Evolutionary conservation across 2,329 filamentous ascomycete genomes (phyloP).

Genomic region (Simplicillium aogashimaense): DNA sequence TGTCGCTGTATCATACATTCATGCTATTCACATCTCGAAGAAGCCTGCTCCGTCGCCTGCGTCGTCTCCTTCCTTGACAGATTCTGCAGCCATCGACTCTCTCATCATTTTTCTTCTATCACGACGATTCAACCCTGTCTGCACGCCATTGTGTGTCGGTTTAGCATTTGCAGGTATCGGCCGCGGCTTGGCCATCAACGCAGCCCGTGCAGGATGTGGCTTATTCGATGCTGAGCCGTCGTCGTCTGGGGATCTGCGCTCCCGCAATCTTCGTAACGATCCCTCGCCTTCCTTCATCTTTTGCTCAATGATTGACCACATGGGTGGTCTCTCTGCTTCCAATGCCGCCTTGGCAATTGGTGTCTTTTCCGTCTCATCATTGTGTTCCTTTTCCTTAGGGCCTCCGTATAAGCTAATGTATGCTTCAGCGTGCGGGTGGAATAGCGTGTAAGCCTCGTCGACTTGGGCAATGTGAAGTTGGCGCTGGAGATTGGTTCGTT

Average conservation of each 20-base stretch:
- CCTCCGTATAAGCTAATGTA: conserved; percentile 57
- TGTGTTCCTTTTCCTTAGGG: conserved; percentile 27
- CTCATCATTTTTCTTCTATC: conserved; percentile 24
- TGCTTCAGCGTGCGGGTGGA: conserved; percentile 59
- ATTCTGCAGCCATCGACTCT: conserved; percentile 17
- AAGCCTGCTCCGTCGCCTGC: conserved; percentile 48
- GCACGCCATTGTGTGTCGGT: conserved; percentile 14
- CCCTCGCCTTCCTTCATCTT: conserved; percentile 46
- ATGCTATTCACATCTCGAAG: conserved; percentile 31
- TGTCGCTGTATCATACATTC: conserved; percentile 1
- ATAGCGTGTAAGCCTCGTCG: conserved; percentile 65
- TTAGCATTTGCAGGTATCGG: conserved; percentile 7
- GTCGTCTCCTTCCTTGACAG: conserved; percentile 28
- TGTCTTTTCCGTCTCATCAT: conserved; percentile 20
- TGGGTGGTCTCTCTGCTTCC: conserved; percentile 39
- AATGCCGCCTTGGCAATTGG: conserved; percentile 33
- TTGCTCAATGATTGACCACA: conserved; percentile 60
- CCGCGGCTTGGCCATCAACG: conserved; percentile 8
- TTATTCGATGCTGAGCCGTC: conserved; percentile 1
- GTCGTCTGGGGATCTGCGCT: conserved; percentile 28
- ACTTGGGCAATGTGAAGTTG: conserved; percentile 61
- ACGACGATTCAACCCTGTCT: conserved; percentile 22
- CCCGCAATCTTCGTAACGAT: conserved; percentile 43
- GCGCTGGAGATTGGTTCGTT: conserved; percentile 38
- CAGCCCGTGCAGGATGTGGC: conserved; percentile 4